Conservation (phyloP, 305 asterid species). For the Stenogyne calaminthoides region DNA sequence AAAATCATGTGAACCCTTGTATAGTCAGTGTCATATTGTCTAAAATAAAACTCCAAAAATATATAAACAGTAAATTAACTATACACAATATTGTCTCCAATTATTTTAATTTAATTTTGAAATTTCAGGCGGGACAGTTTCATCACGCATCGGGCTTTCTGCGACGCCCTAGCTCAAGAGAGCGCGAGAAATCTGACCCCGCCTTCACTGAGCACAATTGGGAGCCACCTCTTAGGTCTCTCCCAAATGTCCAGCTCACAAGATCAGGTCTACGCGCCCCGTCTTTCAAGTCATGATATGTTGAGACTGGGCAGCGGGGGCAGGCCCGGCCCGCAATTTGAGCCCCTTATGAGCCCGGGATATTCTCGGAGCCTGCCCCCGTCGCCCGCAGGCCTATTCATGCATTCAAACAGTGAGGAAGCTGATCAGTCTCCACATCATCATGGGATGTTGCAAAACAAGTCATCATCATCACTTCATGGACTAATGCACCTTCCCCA, state of each 20-base stretch:
- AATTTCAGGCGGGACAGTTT: conserved; percentile 82
- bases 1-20: conserved; percentile 13
- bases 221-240: conserved; percentile 59
- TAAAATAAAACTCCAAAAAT: neutral
- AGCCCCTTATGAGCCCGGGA: conserved; percentile 42
- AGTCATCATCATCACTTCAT: conserved; percentile 41
- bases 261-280: conserved; percentile 33
- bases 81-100: neutral
- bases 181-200: conserved; percentile 63
- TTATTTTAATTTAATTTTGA: neutral
- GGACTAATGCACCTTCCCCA: conserved; percentile 74
- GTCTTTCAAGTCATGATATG: conserved; percentile 42
- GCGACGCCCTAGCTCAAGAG: conserved; percentile 90
- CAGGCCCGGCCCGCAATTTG: conserved; percentile 48
- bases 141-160: conserved; percentile 85
- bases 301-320: conserved; percentile 47
- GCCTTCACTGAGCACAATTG: conserved; percentile 51
- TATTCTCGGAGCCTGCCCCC: conserved; percentile 36
- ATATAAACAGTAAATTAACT: neutral
- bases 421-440: conserved; percentile 45
- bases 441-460: conserved; percentile 40
- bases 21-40: neutral
- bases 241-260: conserved; percentile 40
- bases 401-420: conserved; percentile 41
- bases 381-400: conserved; percentile 42